Percentiles rank a stretch among this genome's conserved stretches.
Conservation (phyloP, 495 filamentous ascomycete species). For the Niebla homalea region DNA sequence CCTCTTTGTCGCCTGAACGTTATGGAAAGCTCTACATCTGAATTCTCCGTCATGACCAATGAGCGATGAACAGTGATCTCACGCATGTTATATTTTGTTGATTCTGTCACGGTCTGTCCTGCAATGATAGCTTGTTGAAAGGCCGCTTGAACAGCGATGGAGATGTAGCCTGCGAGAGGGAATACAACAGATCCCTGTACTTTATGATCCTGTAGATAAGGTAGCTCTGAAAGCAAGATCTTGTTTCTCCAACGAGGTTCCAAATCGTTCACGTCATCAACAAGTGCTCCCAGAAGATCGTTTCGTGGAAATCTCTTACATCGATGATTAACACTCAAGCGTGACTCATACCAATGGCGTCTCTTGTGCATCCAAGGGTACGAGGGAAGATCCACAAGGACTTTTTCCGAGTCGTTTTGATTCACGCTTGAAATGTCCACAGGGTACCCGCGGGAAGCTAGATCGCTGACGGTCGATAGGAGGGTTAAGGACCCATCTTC, state of each 20-base stretch:
- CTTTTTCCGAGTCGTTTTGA: background rate
- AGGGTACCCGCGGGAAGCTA: slow-evolving; percentile 2
- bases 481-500: background rate
- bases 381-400: slow-evolving; percentile 24
- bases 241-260: slow-evolving; percentile 26
- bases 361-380: slow-evolving; percentile 28
- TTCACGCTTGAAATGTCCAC: background rate
- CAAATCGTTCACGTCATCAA: slow-evolving; percentile 15
- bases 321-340: slow-evolving; percentile 24
- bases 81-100: slow-evolving; percentile 18
- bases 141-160: slow-evolving; percentile 41
- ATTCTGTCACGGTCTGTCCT: background rate
- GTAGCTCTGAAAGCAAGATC: slow-evolving; percentile 2
- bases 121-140: background rate
- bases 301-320: slow-evolving; percentile 20
- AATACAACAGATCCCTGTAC: slow-evolving; percentile 32
- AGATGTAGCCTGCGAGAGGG: slow-evolving; percentile 41
- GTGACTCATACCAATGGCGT: slow-evolving; percentile 27
- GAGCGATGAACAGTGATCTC: slow-evolving; percentile 30
- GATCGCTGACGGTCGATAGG: background rate
- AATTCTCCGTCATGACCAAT: slow-evolving; percentile 24
- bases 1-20: slow-evolving; percentile 27
- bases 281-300: slow-evolving; percentile 26
- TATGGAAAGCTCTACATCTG: slow-evolving; percentile 24
- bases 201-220: background rate